phyloP scores from a whole-genome alignment of 768 basidiomycete genomes.

The Boletus pseudo-olivaceus region DNA sequence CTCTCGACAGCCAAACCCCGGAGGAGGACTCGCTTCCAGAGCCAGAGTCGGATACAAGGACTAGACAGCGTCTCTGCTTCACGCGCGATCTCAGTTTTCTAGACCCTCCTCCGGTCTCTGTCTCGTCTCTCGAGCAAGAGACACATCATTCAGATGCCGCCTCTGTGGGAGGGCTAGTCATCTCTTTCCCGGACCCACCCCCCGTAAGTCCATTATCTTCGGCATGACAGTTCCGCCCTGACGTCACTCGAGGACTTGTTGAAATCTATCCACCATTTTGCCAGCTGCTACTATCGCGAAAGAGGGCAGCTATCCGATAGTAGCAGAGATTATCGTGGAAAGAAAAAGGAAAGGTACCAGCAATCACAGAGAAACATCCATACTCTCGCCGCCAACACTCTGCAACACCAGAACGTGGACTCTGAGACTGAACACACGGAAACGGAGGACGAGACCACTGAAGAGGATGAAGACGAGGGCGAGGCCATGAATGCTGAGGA shows the following conservation, averaged over 20 bases:
- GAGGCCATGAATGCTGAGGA: slow-evolving; percentile 9
- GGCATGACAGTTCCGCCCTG: background rate
- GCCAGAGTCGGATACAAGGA: slow-evolving; percentile 18
- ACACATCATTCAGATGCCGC: slow-evolving; percentile 1
- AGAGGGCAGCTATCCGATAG: slow-evolving; percentile 56
- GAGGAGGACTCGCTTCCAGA: slow-evolving; percentile 11
- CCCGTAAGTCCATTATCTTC: slow-evolving; percentile 40
- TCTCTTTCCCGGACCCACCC: slow-evolving; percentile 40
- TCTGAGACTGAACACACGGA: slow-evolving; percentile 12
- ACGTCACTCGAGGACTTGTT: slow-evolving; percentile 43
- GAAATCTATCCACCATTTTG: slow-evolving; percentile 50
- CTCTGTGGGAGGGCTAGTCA: slow-evolving; percentile 6
- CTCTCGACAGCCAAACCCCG: slow-evolving; percentile 9
- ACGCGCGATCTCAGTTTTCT: slow-evolving; percentile 53
- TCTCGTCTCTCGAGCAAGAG: slow-evolving; percentile 11
- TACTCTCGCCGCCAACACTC: slow-evolving; percentile 13
- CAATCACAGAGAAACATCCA: slow-evolving; percentile 20
- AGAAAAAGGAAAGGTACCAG: slow-evolving; percentile 34
- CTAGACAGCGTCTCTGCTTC: slow-evolving; percentile 46
- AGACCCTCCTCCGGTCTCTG: slow-evolving; percentile 27
- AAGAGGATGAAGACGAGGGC: slow-evolving; percentile 16
- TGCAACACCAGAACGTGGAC: background rate
- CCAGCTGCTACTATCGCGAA: slow-evolving; percentile 57
- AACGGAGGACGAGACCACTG: slow-evolving; percentile 12
- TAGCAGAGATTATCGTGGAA: slow-evolving; percentile 43